Evolutionary conservation across 2,329 filamentous ascomycete species (phyloP), one percentile per base, ranked within the genome.

Genomic region (Fusarium verrucosum): DNA sequence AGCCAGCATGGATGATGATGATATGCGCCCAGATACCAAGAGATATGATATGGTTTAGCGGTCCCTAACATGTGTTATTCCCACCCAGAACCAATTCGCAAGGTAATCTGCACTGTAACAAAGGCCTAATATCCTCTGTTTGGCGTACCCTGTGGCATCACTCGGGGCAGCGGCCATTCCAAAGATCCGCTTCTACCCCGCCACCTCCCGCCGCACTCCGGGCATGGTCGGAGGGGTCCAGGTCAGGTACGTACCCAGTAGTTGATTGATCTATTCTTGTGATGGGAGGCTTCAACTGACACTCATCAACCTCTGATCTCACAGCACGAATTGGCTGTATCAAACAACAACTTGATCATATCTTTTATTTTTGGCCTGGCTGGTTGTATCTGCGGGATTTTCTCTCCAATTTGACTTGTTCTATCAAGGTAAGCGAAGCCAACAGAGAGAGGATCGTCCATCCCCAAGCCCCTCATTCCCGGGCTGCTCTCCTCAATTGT

Each of bases 141-240:
- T n/a, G n/a, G n/a, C n/a, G n/a, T n/a, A n/a, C n/a, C n/a, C 8
- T 14, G 38, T 55, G 50, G 50, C 50, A 67, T 67, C 19, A 47
- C 38, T 69, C 67, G 67, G 69, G 56, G 50, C 36, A 49, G 50
- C 69, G 69, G 69, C 55, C 59, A 69, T 70, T 71, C 61, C 58
- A 66, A 69, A 71, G 58, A 71, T 70, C 69, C 69, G 69, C 62
- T 42, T 35, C 30, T 66, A 54, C 60, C 52, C 57, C 58, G 45
- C 52, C 41, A 38, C 54, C 46, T 47, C 57, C 50, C 50, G n/a
- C 45, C 46, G 17, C 50, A 33, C 44, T 50, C 44, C 22, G 35
- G 49, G 47, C 35, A 28, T 9, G 26, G n/a, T n/a, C n/a, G n/a
- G 50, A 28, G 33, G 38, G 35, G 53, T 52, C 11, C 10, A 47